phyloP scores from a whole-genome alignment of 768 basidiomycete species.

The Podaxis sp. region DNA sequence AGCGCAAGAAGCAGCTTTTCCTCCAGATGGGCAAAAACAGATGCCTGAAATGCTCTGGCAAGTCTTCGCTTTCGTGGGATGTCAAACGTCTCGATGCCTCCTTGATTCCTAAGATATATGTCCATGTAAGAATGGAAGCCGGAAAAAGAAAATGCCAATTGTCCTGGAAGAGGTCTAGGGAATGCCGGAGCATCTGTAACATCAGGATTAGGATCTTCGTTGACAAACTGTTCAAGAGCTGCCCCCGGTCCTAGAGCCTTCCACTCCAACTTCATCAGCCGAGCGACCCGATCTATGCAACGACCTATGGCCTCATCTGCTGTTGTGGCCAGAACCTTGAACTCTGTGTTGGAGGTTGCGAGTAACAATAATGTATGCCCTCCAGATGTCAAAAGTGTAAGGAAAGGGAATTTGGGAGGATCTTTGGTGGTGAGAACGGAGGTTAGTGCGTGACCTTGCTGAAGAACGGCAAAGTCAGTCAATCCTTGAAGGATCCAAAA shows the following conservation, averaged over 20 bases:
- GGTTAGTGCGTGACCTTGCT: constrained; percentile 95
- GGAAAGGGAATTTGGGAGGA: constrained; percentile 75
- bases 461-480: constrained; percentile 10
- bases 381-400: constrained; percentile 88
- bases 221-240: constrained; percentile 75
- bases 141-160: constrained; percentile 75
- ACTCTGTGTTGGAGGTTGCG: constrained; percentile 55
- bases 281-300: constrained; percentile 81
- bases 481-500: not conserved
- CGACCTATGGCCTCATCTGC: constrained; percentile 76
- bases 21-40: constrained; percentile 71
- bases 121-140: constrained; percentile 75
- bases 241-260: constrained; percentile 67
- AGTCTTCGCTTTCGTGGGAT: constrained; percentile 42
- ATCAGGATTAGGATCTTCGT: constrained; percentile 28
- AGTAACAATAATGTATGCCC: constrained; percentile 91
- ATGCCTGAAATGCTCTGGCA: constrained; percentile 71
- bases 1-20: constrained; percentile 67
- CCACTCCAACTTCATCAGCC: constrained; percentile 68
- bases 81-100: constrained; percentile 44
- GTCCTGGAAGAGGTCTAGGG: constrained; percentile 49
- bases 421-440: constrained; percentile 59
- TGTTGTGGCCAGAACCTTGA: constrained; percentile 72
- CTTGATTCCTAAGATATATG: constrained; percentile 45
- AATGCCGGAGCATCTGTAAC: constrained; percentile 36